Conservation (phyloP, 108 stramenopile genomes). For the Conticribra weissflogii region DNA sequence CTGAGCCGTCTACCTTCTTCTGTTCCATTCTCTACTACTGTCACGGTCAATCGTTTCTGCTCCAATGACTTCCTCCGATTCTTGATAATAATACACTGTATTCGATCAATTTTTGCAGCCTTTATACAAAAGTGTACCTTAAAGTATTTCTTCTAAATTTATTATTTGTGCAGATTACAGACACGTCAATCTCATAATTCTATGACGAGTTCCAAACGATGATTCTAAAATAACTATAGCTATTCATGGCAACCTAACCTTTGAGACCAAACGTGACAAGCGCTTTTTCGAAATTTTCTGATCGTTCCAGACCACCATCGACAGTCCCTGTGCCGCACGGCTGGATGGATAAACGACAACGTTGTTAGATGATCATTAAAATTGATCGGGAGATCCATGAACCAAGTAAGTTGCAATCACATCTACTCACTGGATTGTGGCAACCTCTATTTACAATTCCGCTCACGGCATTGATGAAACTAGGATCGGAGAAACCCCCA, state of each 20-base stretch:
- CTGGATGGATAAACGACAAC: not conserved
- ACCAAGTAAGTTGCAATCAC: not conserved
- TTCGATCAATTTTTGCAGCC: no score
- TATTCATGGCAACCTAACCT: no score
- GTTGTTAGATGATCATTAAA: not conserved
- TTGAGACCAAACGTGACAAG: conserved; percentile 5
- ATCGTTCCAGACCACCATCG: conserved; percentile 14
- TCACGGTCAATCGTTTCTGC: no score
- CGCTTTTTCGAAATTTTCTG: conserved; percentile 14
- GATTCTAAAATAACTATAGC: no score
- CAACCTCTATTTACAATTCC: conserved; percentile 26
- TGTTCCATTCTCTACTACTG: conserved; percentile 67
- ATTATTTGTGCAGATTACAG: no score
- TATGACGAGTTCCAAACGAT: no score
- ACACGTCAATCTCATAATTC: no score
- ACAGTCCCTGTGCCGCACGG: conserved; percentile 22
- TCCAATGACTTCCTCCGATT: no score
- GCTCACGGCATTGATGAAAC: conserved; percentile 13
- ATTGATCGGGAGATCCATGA: not conserved
- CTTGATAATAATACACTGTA: no score
- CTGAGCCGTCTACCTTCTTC: conserved; percentile 63
- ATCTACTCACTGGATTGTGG: conserved; percentile 11
- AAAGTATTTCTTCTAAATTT: no score
- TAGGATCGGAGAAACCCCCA: conserved; percentile 6
- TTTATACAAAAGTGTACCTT: no score